phyloP scores from a whole-genome alignment of 192 early-diverging fungal genomes.

The Gonapodya sp. region DNA sequence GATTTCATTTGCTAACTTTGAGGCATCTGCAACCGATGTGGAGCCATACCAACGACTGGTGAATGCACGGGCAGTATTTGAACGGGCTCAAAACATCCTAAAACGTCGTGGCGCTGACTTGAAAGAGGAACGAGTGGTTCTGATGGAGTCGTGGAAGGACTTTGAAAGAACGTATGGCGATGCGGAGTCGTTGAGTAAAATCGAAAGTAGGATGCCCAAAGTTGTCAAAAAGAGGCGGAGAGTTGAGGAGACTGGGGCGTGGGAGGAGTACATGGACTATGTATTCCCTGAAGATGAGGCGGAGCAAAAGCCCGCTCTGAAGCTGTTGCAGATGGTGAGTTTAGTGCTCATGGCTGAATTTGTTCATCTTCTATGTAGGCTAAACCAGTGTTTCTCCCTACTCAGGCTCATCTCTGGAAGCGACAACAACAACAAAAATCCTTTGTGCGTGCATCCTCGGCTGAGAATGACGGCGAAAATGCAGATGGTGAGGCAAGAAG shows the following conservation, averaged over 20 bases:
- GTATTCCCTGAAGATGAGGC: conserved; percentile 94
- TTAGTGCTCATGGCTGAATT: conserved; percentile 53
- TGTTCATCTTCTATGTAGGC: background rate
- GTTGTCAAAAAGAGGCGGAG: conserved; percentile 82
- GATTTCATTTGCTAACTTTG: conserved; percentile 90
- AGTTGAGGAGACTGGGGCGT: conserved; percentile 47
- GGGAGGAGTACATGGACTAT: conserved; percentile 99
- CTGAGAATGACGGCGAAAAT: conserved; percentile 18
- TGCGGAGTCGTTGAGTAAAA: conserved; percentile 40
- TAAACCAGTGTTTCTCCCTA: conserved; percentile 23
- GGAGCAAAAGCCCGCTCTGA: conserved; percentile 68
- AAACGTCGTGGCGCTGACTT: conserved; percentile 46
- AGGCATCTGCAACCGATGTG: conserved; percentile 55
- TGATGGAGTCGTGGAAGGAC: conserved; percentile 88
- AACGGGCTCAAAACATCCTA: conserved; percentile 59
- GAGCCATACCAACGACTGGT: conserved; percentile 24
- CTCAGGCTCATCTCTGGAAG: conserved; percentile 14
- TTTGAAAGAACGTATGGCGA: conserved; percentile 59
- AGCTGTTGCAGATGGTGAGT: conserved; percentile 84
- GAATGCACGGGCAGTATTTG: conserved; percentile 66
- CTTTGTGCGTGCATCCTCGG: background rate
- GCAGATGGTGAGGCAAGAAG: background rate
- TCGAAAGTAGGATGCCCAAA: conserved; percentile 72
- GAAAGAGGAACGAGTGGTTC: conserved; percentile 79
- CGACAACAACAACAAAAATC: background rate